Base-by-base conservation (phyloP, 495 filamentous ascomycete species). In the Talaromyces stipitatus region DNA sequence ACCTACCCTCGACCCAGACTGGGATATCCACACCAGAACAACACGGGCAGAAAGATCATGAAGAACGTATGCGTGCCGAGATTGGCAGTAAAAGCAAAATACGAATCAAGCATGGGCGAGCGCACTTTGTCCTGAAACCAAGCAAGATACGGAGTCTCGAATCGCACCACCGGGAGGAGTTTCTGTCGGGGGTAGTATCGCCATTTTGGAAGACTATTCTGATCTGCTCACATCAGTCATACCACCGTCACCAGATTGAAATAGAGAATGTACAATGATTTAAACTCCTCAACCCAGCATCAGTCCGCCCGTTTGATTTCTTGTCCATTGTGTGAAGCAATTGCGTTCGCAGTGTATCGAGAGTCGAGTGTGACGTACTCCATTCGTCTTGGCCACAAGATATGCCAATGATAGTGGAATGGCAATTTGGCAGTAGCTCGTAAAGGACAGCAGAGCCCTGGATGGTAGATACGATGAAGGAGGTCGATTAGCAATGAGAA, bases 1-100 rank as follows among this genome's bases (percentile, higher is more conserved):
- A 77, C 82, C 36, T 85, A 95, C 89, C 84, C 94, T 71, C 91
- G 82, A 26, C 88, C 94, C 47, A 95, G 79, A 55, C 74, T 83
- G 27, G 84, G 82, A 65, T 89, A 87, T 26, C 94, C 92, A 65
- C 89, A 92, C 94, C 94, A 98, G 74, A 97, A 97, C 55, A 97
- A 78, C 52, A 97, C 87, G 3, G 94, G 94, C 58, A 98, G 71
- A 50, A 88, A 83, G 52, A 95, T 79, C 92, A 96, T 98, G 76
- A 96, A 98, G 76, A 96, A 97, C 1, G 94, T 98, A 73, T 98
- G 94, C 4, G 94, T 98, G 28, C 94, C 94, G 38, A 97, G 85
- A 71, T 97, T 98, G 61, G 94, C 94, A 1, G 92, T 96, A 60
- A 94, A 86, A 12, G 92, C 92, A 66, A 98, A 98, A 72, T 96